Evolutionary conservation across 169 alveolate species (phyloP), one percentile per base, ranked within the genome.

Genomic region (Plasmodium vivax): DNA sequence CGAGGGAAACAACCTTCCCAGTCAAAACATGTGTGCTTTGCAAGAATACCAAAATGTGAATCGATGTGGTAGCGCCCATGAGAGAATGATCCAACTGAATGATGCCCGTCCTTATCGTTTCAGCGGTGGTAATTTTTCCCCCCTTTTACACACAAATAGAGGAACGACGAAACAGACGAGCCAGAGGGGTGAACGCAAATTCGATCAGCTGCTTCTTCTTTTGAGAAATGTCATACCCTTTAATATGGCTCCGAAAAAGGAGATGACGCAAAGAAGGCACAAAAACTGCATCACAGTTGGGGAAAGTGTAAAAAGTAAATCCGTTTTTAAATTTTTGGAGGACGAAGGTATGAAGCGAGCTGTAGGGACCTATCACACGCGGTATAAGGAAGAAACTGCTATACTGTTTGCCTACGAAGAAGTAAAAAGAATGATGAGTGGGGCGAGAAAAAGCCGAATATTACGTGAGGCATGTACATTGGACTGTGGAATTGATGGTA

Each of bases 381-480:
- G 79, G 80, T 32, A 82, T 43, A 36, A 14, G 12, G 81, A 43
- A 68, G 38, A 27, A 30, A 82, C 71, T 82, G 23, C n/a, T 19
- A 82, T 27, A 14, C 16, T 27, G 30, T 84, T 72, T 84, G 9
- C 77, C 9, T 19, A 36, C 14, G 83, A 19, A 16, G 75, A 23
- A 27, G 23, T 41, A 19, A 72, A 38, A 27, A 41, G 19, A 84
- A 84, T 82, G 27, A 73, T 30, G 51, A 84, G 56, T 84, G 16
- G 7, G 54, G 51, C 36, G 27, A 75, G 84, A 85, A 85, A 85
- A 75, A 56, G 38, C 38, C 38, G 93, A 56, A 85, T 85, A 75
- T 51, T 85, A 54, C 23, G 34, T 75, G 93, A 85, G n/a, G 84
- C 58, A 23, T 85, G 85, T 77, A 75, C 32, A 32, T 14, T 85